phyloP scores from a whole-genome alignment of 2,329 filamentous ascomycete genomes.

The Aspergillus sp. region DNA sequence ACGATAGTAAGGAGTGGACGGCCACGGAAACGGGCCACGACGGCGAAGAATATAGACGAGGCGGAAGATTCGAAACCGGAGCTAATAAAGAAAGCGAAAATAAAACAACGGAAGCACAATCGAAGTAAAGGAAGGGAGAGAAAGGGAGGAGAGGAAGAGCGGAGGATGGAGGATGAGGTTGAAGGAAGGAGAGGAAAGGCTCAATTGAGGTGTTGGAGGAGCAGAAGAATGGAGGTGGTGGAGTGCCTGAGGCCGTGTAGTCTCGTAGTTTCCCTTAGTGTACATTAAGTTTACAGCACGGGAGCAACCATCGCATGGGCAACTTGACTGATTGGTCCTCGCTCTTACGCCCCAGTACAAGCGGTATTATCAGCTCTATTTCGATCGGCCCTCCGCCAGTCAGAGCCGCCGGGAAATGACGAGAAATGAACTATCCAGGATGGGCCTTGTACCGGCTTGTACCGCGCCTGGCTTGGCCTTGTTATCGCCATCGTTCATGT shows the following conservation, averaged over 20 bases:
- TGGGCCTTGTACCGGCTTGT: slow-evolving; percentile 9
- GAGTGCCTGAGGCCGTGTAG: slow-evolving; percentile 10
- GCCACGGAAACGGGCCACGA: slow-evolving; percentile 33
- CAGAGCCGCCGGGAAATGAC: slow-evolving; percentile 4
- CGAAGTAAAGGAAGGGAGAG: slow-evolving; percentile 13
- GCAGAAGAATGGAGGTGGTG: slow-evolving; percentile 6
- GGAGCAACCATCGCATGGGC: not conserved
- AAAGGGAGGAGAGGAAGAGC: slow-evolving; percentile 12
- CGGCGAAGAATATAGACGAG: slow-evolving; percentile 7
- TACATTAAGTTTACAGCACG: not conserved
- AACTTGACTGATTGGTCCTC: slow-evolving; percentile 12
- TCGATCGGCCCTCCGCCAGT: slow-evolving; percentile 14
- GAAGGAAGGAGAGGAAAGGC: slow-evolving; percentile 19
- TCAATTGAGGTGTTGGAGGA: slow-evolving; percentile 12
- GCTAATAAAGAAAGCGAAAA: slow-evolving; percentile 13
- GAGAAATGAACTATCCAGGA: slow-evolving; percentile 10
- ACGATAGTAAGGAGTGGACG: slow-evolving; percentile 38
- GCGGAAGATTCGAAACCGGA: slow-evolving; percentile 11
- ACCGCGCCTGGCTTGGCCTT: slow-evolving; percentile 2
- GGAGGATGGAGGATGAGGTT: slow-evolving; percentile 18
- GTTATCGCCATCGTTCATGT: not conserved
- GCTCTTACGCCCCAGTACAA: slow-evolving; percentile 10
- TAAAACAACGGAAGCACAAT: slow-evolving; percentile 12
- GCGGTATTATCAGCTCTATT: slow-evolving; percentile 15
- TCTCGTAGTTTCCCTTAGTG: not conserved